Percentiles rank a stretch among this genome's conserved stretches.
Conservation (phyloP, 805 yeast species). For the Pichia sporocuriosa region DNA sequence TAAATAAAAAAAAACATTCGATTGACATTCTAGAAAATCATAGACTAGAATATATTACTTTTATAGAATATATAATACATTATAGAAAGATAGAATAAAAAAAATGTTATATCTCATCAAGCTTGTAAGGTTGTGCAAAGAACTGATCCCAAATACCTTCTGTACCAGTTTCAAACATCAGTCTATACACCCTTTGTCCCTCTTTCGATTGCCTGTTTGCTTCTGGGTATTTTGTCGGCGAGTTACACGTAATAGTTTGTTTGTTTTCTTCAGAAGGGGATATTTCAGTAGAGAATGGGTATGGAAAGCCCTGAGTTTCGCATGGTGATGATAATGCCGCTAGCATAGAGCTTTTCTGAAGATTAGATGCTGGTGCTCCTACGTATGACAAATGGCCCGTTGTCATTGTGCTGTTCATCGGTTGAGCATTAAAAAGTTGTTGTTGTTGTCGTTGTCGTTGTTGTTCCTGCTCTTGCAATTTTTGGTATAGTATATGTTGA, state of each 20-base stretch:
- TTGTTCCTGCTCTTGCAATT: neutral
- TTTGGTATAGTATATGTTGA: neutral
- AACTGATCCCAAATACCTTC: constrained; percentile 68
- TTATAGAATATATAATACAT: neutral
- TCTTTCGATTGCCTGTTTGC: constrained; percentile 29
- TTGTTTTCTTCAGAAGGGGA: too few relatives aligned
- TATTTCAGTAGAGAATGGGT: too few relatives aligned
- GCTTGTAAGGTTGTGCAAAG: constrained; percentile 30
- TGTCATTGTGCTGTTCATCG: neutral
- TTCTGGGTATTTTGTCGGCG: neutral
- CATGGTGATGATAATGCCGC: neutral
- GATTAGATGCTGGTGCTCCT: neutral
- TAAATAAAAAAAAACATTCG: constrained; percentile 1
- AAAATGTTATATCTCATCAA: constrained; percentile 11
- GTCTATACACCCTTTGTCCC: constrained; percentile 50
- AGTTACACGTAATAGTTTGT: too few relatives aligned
- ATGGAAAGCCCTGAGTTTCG: too few relatives aligned
- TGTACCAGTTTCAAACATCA: constrained; percentile 56
- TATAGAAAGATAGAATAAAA: neutral
- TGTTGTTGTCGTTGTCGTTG: neutral
- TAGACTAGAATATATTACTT: neutral
- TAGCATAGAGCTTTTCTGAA: too few relatives aligned
- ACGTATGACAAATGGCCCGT: neutral
- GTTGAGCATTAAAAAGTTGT: neutral
- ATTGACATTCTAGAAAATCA: neutral